These are phyloP conservation scores for Thelonectria blattea DNA, from an alignment of 2,329 filamentous ascomycete genomes.

Conservation along the genomic window DNA sequence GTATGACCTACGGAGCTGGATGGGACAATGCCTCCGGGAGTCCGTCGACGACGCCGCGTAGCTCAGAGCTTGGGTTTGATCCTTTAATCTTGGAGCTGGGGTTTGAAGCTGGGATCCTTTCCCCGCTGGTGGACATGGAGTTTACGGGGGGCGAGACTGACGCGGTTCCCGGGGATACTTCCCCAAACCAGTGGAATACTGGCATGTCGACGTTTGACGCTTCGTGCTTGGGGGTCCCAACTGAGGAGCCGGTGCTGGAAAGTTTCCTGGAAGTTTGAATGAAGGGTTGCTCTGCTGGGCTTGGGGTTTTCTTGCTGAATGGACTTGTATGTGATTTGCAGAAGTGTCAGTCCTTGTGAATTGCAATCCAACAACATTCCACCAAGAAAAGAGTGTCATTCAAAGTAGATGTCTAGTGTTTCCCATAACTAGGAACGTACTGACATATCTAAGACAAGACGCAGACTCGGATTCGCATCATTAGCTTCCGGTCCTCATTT, in stretches of 20 bases:
- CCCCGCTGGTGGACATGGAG: slow-evolving; percentile 12
- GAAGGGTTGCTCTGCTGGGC: neutral
- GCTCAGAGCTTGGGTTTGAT: slow-evolving; percentile 5
- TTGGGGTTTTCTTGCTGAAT: neutral
- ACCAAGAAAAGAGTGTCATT: too few species aligned
- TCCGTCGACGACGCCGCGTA: slow-evolving; percentile 1
- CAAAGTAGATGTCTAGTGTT: too few species aligned
- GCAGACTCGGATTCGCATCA: neutral
- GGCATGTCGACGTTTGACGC: slow-evolving; percentile 1
- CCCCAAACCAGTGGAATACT: neutral
- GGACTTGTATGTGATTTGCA: neutral
- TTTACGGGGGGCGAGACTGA: neutral
- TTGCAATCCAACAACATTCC: too few species aligned
- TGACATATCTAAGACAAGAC: neutral
- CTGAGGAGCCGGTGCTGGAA: neutral
- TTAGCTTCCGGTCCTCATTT: neutral
- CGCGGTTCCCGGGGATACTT: neutral
- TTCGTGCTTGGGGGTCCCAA: neutral
- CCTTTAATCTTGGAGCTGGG: slow-evolving; percentile 10
- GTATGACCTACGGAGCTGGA: neutral
- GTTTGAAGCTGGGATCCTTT: slow-evolving; percentile 9
- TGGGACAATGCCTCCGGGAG: neutral
- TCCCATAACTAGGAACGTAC: too few species aligned
- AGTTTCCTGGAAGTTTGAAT: neutral
- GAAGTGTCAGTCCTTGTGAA: too few species aligned